Base-by-base conservation (phyloP, 805 yeast genomes). In the Teunomyces lycoperdinae region DNA sequence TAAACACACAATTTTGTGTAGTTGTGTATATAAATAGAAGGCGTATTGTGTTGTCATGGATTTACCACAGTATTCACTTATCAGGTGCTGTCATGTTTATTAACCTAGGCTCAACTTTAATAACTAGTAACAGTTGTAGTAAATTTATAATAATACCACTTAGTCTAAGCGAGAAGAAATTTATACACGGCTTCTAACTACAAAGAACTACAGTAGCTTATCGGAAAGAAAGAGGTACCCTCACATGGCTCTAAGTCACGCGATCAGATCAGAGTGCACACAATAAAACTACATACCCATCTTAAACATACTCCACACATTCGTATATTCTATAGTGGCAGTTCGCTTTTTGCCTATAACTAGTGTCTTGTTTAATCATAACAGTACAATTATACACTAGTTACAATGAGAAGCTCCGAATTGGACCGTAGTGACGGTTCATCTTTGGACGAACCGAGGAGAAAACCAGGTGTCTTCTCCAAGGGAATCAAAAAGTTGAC, bases 401-500 rank as follows among this genome's bases (percentile, higher is more conserved):
- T 10, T 7, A n/a, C 7, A 8, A 38, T 38, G 41, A 38, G 26
- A 9, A 38, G 16, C n/a, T 11, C 30, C 29, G 41, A 38, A 16
- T 26, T 38, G 20, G 41, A 38, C 10, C 41, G 17, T 38, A 10
- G 29, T 13, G 41, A 38, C 13, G 17, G 27, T 13, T 20, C 30
- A n/a, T 17, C 30, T 16, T 24, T 38, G 30, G 41, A 38, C 3
- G 41, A 38, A 26, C 14, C 16, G 7, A 38, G 13, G 28, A 47
- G 34, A 16, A 32, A 36, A 20, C 47, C 47, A 9, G 42, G 45
- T 29, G 45, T 52, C 40, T 55, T 68, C 47, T 42, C 64, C 40
- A 67, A 63, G 45, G 58, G 71, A 17, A 53, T 68, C 43, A 66
- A 61, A 52, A 64, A 64, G 48, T 57, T 68, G 20, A 45, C 64